Percentiles rank a stretch among this genome's conserved stretches.
Evolutionary conservation across 1,284 basidiomycete genomes (phyloP).

Genomic region (Apiotrichum sp.): DNA sequence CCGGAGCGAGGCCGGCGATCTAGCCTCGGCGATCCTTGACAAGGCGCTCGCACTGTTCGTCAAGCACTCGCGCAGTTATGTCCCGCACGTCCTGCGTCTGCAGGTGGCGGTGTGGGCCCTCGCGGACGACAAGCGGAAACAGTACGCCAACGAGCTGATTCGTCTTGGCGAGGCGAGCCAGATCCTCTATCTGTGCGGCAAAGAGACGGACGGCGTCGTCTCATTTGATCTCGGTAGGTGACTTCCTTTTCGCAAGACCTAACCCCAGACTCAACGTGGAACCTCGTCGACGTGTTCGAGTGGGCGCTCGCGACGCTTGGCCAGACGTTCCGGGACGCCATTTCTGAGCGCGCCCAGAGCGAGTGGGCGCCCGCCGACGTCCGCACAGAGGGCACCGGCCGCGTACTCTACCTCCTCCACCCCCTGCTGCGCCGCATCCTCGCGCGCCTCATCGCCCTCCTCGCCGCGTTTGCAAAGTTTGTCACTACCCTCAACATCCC

Average conservation of each 20-base stretch:
- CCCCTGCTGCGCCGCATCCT: slow-evolving; percentile 23
- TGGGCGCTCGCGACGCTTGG: slow-evolving; percentile 25
- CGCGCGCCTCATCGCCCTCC: slow-evolving; percentile 23
- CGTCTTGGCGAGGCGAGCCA: slow-evolving; percentile 28
- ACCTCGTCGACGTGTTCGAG: slow-evolving; percentile 32
- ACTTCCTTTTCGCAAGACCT: too few relatives aligned
- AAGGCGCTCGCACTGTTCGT: slow-evolving; percentile 13
- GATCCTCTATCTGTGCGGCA: slow-evolving; percentile 26
- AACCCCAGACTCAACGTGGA: slow-evolving; percentile 31
- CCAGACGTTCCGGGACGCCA: slow-evolving; percentile 23
- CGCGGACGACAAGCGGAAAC: slow-evolving; percentile 19
- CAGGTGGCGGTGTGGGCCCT: slow-evolving; percentile 33
- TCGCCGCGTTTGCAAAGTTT: slow-evolving; percentile 24
- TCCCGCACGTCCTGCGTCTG: slow-evolving; percentile 21
- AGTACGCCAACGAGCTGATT: slow-evolving; percentile 26
- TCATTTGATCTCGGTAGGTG: slow-evolving; percentile 34
- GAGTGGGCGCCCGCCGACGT: slow-evolving; percentile 22
- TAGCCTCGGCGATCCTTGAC: slow-evolving; percentile 12
- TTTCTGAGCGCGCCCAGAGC: slow-evolving; percentile 20
- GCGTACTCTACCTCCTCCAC: slow-evolving; percentile 29
- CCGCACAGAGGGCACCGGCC: slow-evolving; percentile 11
- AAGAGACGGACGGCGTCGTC: slow-evolving; percentile 15
- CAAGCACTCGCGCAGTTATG: slow-evolving; percentile 15
- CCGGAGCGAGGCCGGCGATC: slow-evolving; percentile 13
- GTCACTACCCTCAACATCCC: slow-evolving; percentile 25